Evolutionary conservation across 352 stramenopile species (phyloP).

Genomic region (Sclerospora graminicola): DNA sequence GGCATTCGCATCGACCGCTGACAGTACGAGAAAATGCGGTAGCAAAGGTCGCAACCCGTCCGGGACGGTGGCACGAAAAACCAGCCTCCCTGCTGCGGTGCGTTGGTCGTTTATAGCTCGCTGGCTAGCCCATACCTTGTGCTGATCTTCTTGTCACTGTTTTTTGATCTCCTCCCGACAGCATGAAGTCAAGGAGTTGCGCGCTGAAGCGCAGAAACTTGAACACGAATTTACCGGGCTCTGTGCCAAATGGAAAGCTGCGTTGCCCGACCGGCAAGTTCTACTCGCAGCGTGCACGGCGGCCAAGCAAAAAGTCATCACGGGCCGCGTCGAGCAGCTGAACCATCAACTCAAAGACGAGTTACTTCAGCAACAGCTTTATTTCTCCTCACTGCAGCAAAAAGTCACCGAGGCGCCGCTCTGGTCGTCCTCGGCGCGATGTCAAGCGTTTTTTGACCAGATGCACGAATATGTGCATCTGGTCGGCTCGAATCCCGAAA

Average conservation of each 20-base stretch:
- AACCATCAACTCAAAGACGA: conserved; percentile 40
- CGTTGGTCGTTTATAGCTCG: neutral
- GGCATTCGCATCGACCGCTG: conserved; percentile 3
- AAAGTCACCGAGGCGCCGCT: conserved; percentile 36
- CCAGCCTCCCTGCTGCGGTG: conserved; percentile 19
- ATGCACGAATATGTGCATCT: conserved; percentile 32
- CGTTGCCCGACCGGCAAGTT: conserved; percentile 24
- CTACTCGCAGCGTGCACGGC: conserved; percentile 36
- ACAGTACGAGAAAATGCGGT: conserved; percentile 1
- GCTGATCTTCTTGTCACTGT: conserved; percentile 3
- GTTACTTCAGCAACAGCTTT: conserved; percentile 42
- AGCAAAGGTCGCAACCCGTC: conserved; percentile 3
- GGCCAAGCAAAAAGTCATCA: conserved; percentile 37
- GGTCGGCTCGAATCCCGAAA: conserved; percentile 1
- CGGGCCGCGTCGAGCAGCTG: conserved; percentile 32
- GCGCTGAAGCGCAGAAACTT: conserved; percentile 24
- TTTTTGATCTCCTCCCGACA: conserved; percentile 5
- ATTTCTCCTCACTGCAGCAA: conserved; percentile 39
- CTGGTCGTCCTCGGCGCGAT: conserved; percentile 19
- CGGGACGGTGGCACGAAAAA: conserved; percentile 10
- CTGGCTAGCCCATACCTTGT: neutral
- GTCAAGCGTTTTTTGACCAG: conserved; percentile 28
- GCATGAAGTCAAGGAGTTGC: conserved; percentile 42
- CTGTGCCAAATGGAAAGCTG: conserved; percentile 30
- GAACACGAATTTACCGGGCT: conserved; percentile 25